Percentiles rank a stretch among this genome's conserved stretches.
Evolutionary conservation across 2,329 filamentous ascomycete species (phyloP).

Genomic region (Aspergillus jensenii): DNA sequence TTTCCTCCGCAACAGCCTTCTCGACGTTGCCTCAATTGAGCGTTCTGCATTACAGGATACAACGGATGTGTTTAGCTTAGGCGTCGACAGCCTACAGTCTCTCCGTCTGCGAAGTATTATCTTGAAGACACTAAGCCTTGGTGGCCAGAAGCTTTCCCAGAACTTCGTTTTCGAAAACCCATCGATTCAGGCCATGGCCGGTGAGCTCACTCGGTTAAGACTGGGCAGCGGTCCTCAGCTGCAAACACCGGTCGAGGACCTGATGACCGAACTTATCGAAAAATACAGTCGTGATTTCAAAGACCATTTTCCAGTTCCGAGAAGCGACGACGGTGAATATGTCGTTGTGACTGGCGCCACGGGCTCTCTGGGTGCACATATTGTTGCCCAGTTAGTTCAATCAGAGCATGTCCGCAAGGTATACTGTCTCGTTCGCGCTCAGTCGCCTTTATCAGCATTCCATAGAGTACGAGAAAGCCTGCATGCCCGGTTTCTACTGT

Average conservation of each 20-base stretch:
- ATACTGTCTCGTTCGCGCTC: conserved; percentile 58
- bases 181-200: conserved; percentile 19
- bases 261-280: conserved; percentile 49
- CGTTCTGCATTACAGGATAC: conserved; percentile 7
- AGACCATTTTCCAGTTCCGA: conserved; percentile 22
- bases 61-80: conserved; percentile 23
- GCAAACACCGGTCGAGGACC: conserved; percentile 33
- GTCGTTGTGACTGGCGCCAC: conserved; percentile 62
- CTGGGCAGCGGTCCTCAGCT: conserved; percentile 6
- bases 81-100: conserved; percentile 25
- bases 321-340: conserved; percentile 13
- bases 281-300: conserved; percentile 40
- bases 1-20: conserved; percentile 33
- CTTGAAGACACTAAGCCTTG: conserved; percentile 15
- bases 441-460: conserved; percentile 39
- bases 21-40: conserved; percentile 26
- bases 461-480: conserved; percentile 49
- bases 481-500: conserved; percentile 17
- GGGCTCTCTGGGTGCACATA: conserved; percentile 63
- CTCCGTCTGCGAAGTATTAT: conserved; percentile 19
- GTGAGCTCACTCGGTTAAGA: conserved; percentile 15
- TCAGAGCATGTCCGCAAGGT: conserved; percentile 34
- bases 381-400: conserved; percentile 51
- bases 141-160: conserved; percentile 16
- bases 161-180: conserved; percentile 26